phyloP scores from a whole-genome alignment of 2,329 filamentous ascomycete genomes.

The Colletotrichum sublineola region DNA sequence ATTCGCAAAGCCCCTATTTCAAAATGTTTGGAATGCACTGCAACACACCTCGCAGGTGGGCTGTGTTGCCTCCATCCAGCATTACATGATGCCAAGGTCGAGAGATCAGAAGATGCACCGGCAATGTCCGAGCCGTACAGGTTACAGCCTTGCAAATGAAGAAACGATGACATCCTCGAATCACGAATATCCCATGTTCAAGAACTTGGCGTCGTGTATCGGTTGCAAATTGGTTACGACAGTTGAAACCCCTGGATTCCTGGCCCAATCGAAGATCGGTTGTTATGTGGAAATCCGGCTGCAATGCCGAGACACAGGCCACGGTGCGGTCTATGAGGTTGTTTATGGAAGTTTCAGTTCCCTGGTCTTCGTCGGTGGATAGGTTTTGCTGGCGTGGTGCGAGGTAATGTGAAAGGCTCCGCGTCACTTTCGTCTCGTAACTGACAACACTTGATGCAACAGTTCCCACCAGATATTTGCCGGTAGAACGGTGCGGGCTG shows the following conservation, averaged over 20 bases:
- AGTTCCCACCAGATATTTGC: background rate
- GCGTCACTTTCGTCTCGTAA: constrained; percentile 15
- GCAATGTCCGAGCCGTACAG: constrained; percentile 22
- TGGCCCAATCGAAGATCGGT: constrained; percentile 12
- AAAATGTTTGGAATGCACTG: constrained; percentile 19
- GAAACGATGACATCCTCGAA: background rate
- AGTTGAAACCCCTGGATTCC: constrained; percentile 33
- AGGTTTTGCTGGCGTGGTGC: constrained; percentile 26
- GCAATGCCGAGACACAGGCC: constrained; percentile 22
- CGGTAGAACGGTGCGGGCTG: background rate
- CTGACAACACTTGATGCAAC: constrained; percentile 7
- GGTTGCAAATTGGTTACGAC: constrained; percentile 29
- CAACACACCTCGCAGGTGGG: constrained; percentile 23
- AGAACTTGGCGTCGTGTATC: constrained; percentile 6
- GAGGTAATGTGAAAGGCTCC: constrained; percentile 11
- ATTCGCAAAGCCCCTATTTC: constrained; percentile 8
- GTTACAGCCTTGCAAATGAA: constrained; percentile 7
- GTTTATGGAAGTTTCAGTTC: constrained; percentile 10
- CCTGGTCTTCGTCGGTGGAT: constrained; percentile 4
- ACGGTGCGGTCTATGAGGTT: constrained; percentile 9
- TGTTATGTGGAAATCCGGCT: constrained; percentile 24
- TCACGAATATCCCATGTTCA: constrained; percentile 23
- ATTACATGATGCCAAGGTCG: constrained; percentile 27
- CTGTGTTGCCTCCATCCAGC: constrained; percentile 19
- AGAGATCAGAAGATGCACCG: constrained; percentile 10